Evolutionary conservation across 768 basidiomycete genomes (phyloP), one percentile per base, ranked within the genome.

Genomic region (Leccinum disarticulatum): DNA sequence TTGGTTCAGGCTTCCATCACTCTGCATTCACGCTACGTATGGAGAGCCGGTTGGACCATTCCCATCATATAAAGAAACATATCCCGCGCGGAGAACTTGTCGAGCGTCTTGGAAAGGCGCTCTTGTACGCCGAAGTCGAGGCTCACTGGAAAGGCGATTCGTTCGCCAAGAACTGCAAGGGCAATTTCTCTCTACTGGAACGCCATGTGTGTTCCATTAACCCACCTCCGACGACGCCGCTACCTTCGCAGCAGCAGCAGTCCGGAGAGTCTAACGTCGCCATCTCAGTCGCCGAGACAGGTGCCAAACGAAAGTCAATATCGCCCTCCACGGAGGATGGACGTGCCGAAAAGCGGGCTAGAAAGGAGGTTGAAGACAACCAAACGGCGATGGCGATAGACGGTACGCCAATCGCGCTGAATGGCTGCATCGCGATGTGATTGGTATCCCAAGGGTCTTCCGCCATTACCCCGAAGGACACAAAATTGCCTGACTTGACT

Each of bases 91-190:
- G 92, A 11, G 90, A 93, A 69, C 81, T 94, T 27, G 78, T 92
- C 43, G 90, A 93, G 58, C 83, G 93, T 25, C 82, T 94, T 35
- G 81, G 83, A 69, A 93, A 91, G 74, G 85, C 92, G 4, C 76
- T 94, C 17, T 81, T 93, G 10, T 94, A 91, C 64, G 78, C 81
- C 19, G 92, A 94, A 75, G 89, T 90, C 55, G 92, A 94, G 77
- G 81, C 87, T 7, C 92, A 93, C 66, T 93, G 89, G 87, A 83
- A 84, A 61, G 81, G 80, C 9, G 84, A 85, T 68, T 76, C 79
- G 36, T 74, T 88, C 59, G 80, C 83, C 7, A 79, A 76, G 49
- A 85, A 82, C 65, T 94, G 92, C 80, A 86, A 83, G 68, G 77
- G 81, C 35, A 72, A 80, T 11, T 93, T 93, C 76, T 87, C 88